A percentile compares a stretch with the other conserved stretches of the same genome.
Conservation (phyloP, 2,329 filamentous ascomycete genomes). For the Fusarium chuoi region DNA sequence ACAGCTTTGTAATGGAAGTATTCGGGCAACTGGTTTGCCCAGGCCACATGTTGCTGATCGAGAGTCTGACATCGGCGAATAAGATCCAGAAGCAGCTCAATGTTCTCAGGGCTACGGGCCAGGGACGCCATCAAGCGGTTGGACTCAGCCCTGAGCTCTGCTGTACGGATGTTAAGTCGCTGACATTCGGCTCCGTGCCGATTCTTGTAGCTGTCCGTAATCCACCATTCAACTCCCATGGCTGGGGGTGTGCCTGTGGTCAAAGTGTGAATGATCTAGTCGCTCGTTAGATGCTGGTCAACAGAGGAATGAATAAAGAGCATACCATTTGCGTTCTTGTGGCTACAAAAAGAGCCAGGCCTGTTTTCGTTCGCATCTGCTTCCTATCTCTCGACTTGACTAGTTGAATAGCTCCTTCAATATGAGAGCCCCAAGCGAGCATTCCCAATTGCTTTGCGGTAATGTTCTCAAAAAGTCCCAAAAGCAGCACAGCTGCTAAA, state of each 20-base stretch:
- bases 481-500: constrained; percentile 66
- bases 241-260: constrained; percentile 62
- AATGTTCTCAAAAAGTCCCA: constrained; percentile 71
- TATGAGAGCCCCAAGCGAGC: constrained; percentile 70
- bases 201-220: constrained; percentile 62
- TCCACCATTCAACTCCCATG: constrained; percentile 70
- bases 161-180: constrained; percentile 63
- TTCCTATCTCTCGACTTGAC: constrained; percentile 67
- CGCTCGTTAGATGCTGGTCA: constrained; percentile 2
- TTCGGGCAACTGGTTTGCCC: constrained; percentile 62
- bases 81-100: constrained; percentile 61
- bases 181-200: constrained; percentile 60
- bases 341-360: constrained; percentile 66
- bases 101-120: constrained; percentile 59
- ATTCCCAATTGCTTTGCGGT: constrained; percentile 64
- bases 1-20: constrained; percentile 63
- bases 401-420: constrained; percentile 71
- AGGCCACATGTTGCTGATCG: constrained; percentile 63
- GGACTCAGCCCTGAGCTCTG: constrained; percentile 65
- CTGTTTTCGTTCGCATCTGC: constrained; percentile 63
- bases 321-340: constrained; percentile 69
- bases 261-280: constrained; percentile 67
- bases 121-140: constrained; percentile 60
- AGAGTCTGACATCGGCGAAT: constrained; percentile 63
- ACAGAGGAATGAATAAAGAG: background rate